These are phyloP conservation scores for Ceratocystis papillata DNA, from an alignment of 2,329 filamentous ascomycete species.

Conservation along the genomic window DNA sequence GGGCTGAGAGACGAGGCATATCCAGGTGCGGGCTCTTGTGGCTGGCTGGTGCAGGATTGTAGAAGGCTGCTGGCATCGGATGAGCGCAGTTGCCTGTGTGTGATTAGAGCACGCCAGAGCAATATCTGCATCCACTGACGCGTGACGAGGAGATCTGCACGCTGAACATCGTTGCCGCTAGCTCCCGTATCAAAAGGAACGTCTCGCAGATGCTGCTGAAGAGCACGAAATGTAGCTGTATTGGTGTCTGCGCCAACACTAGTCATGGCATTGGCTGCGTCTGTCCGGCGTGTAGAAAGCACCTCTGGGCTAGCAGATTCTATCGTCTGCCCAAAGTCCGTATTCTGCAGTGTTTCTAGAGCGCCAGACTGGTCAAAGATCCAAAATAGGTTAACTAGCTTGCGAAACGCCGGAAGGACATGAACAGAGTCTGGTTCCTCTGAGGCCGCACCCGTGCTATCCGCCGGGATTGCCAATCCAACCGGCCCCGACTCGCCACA, in stretches of 20 bases:
- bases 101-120: slow-evolving; percentile 36
- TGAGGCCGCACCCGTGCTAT: background rate
- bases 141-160: slow-evolving; percentile 41
- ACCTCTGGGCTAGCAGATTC: background rate
- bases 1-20: slow-evolving; percentile 30
- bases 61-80: background rate
- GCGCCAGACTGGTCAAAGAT: slow-evolving; percentile 41
- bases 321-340: slow-evolving; percentile 29
- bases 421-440: slow-evolving; percentile 31
- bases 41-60: background rate
- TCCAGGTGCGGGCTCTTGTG: background rate
- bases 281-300: slow-evolving; percentile 27
- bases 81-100: slow-evolving; percentile 29
- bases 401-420: slow-evolving; percentile 40
- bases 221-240: slow-evolving; percentile 29
- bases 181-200: slow-evolving; percentile 31
- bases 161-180: slow-evolving; percentile 38
- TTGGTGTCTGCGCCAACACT: background rate
- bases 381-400: slow-evolving; percentile 41
- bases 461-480: background rate
- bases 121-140: slow-evolving; percentile 43
- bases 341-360: slow-evolving; percentile 38
- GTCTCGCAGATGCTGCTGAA: slow-evolving; percentile 38
- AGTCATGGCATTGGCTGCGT: slow-evolving; percentile 28
- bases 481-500: slow-evolving; percentile 17